These are phyloP conservation scores for Syzygium aromaticum DNA, from an alignment of 345 rosid species.

Conservation along the genomic window DNA sequence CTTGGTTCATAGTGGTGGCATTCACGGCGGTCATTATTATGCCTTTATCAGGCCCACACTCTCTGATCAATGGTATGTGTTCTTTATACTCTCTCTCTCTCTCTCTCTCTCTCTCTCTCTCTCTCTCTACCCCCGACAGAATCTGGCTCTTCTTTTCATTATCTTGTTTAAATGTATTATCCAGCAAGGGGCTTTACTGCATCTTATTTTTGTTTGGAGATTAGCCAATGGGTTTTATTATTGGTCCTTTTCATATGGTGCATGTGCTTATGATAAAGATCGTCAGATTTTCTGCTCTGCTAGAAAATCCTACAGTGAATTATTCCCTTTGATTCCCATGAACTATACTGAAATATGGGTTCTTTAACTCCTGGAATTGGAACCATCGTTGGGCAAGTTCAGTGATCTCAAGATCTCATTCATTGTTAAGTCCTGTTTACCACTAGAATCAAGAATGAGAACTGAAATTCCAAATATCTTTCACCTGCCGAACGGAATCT, in stretches of 20 bases:
- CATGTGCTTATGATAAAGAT: not conserved
- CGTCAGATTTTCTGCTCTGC: not conserved
- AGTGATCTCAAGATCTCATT: not conserved
- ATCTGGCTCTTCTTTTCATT: not conserved
- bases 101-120: not conserved
- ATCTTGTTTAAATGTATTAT: not conserved
- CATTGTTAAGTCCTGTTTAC: not conserved
- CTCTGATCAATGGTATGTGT: slow-evolving; percentile 76
- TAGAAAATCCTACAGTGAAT: not conserved
- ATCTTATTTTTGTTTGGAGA: not conserved
- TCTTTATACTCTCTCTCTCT: not conserved
- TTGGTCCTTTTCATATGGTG: not conserved
- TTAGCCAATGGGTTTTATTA: not conserved
- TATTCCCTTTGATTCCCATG: not conserved
- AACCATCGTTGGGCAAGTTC: not conserved
- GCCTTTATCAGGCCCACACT: slow-evolving; percentile 93
- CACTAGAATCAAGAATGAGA: not conserved
- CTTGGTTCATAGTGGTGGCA: slow-evolving; percentile 96
- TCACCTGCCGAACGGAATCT: not conserved
- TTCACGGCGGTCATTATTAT: slow-evolving; percentile 97
- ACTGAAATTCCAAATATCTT: not conserved
- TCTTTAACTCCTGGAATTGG: not conserved
- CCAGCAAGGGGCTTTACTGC: not conserved
- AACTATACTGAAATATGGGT: not conserved
- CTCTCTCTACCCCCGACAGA: not conserved